These are phyloP conservation scores for Termitomyces sp. DNA, from an alignment of 768 basidiomycete species.

Conservation along the genomic window DNA sequence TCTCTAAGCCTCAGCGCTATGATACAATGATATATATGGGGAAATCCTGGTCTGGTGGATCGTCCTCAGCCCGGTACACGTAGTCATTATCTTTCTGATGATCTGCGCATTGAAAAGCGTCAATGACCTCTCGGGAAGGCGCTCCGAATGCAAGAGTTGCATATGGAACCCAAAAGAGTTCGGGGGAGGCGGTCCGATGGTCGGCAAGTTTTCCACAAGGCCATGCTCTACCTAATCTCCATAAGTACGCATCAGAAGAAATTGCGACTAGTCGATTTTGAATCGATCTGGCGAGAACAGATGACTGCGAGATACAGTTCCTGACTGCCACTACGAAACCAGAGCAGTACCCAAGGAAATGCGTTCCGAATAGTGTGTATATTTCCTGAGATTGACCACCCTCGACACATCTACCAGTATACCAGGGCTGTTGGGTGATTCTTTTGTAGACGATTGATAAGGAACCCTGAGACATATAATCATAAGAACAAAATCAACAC, in stretches of 20 bases:
- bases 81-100: not conserved
- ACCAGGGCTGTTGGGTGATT: conserved; percentile 8
- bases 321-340: not conserved
- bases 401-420: conserved; percentile 4
- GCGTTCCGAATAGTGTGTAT: not conserved
- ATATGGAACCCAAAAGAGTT: not conserved
- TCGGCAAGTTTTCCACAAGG: not conserved
- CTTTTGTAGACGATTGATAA: conserved; percentile 12
- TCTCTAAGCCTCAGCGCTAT: too few species aligned
- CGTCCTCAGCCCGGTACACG: not conserved
- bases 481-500: not conserved
- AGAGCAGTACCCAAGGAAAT: too few species aligned
- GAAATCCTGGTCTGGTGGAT: not conserved
- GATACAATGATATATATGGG: not conserved
- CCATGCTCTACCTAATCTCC: not conserved
- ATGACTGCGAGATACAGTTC: not conserved
- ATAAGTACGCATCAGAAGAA: not conserved
- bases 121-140: not conserved
- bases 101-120: not conserved
- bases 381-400: not conserved
- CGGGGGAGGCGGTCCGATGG: not conserved
- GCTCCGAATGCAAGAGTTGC: not conserved
- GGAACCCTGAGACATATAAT: conserved; percentile 7
- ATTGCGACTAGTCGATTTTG: not conserved
- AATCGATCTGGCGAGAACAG: not conserved